phyloP scores from a whole-genome alignment of 2,329 filamentous ascomycete genomes.

The Aphanocladium album region DNA sequence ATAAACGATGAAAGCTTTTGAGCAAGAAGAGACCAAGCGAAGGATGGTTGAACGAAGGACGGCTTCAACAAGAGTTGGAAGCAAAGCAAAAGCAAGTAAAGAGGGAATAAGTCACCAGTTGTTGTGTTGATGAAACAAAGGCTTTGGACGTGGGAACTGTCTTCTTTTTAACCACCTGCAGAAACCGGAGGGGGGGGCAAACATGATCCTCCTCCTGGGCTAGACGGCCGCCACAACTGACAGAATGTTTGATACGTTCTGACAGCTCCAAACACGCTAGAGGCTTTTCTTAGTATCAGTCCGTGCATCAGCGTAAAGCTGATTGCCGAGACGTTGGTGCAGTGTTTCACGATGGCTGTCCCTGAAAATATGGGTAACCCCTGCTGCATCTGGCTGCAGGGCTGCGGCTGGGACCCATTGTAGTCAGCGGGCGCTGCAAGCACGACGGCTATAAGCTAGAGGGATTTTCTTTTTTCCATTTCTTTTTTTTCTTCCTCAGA shows the following conservation, averaged over 20 bases:
- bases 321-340: not conserved
- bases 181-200: not conserved
- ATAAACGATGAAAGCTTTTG: not conserved
- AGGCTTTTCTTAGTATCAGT: not conserved
- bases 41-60: not conserved
- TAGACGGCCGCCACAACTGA: not conserved
- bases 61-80: not conserved
- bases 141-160: not conserved
- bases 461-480: too few species aligned
- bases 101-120: not conserved
- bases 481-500: too few species aligned
- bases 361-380: not conserved
- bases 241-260: not conserved
- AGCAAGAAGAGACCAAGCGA: not conserved
- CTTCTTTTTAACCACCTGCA: not conserved
- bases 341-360: not conserved
- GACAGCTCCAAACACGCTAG: not conserved
- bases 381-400: not conserved
- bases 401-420: not conserved
- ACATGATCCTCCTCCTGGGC: not conserved
- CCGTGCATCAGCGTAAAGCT: not conserved
- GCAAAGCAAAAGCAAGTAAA: not conserved
- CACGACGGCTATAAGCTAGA: too few species aligned
- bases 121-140: not conserved
- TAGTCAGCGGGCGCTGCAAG: not conserved